These are phyloP conservation scores for Candida sanyaensis DNA, from an alignment of 1,139 yeast genomes.

Conservation along the genomic window DNA sequence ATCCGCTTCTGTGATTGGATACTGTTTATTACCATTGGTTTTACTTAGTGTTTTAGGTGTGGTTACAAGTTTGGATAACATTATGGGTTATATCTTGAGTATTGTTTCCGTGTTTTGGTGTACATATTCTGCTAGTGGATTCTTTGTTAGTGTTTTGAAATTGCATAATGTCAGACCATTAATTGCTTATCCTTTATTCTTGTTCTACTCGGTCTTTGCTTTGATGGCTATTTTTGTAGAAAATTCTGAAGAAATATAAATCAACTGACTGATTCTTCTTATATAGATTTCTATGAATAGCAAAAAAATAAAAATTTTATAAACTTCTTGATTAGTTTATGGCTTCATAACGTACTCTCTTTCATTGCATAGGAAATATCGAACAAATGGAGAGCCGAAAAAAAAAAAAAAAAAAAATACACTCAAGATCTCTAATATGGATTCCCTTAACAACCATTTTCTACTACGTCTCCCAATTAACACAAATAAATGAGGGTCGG, in stretches of 20 bases:
- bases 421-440: no score
- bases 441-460: no score
- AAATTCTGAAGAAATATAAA: constrained; percentile 23
- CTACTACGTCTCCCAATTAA: no score
- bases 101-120: constrained; percentile 86
- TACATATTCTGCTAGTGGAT: constrained; percentile 91
- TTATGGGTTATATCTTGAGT: constrained; percentile 72
- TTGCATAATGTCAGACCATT: constrained; percentile 84
- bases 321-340: no score
- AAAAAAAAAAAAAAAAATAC: neutral
- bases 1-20: constrained; percentile 91
- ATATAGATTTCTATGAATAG: no score
- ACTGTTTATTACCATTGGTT: constrained; percentile 89
- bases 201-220: constrained; percentile 93
- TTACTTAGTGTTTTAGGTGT: constrained; percentile 77
- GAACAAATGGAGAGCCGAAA: neutral
- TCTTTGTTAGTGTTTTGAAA: constrained; percentile 83
- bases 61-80: constrained; percentile 66
- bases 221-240: constrained; percentile 92
- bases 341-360: no score
- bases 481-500: neutral
- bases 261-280: no score
- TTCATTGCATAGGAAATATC: neutral
- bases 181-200: constrained; percentile 90
- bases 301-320: no score